These are phyloP conservation scores for Talaromyces adpressus DNA, from an alignment of 495 filamentous ascomycete genomes.

Conservation along the genomic window DNA sequence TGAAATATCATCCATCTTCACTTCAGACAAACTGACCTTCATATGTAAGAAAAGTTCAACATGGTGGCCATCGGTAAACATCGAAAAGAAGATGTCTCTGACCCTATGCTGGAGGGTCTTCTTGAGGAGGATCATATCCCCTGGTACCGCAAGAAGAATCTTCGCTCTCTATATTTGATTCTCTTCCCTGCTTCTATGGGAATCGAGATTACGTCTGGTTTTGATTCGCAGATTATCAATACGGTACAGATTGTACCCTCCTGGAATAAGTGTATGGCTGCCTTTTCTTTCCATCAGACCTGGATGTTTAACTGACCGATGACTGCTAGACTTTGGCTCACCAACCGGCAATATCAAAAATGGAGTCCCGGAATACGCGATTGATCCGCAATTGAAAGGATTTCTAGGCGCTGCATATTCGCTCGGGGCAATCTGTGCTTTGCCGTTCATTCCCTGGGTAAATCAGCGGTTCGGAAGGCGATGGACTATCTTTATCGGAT, in stretches of 20 bases:
- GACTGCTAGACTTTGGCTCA: constrained; percentile 27
- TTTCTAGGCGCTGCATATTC: constrained; percentile 20
- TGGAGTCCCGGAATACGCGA: constrained; percentile 14
- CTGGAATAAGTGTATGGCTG: constrained; percentile 49
- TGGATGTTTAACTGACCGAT: neutral
- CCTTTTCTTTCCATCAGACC: neutral
- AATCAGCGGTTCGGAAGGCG: constrained; percentile 50
- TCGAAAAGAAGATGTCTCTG: constrained; percentile 23
- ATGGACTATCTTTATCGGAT: constrained; percentile 55
- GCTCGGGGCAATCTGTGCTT: constrained; percentile 43
- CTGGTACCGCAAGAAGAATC: constrained; percentile 59
- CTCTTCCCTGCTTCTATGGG: constrained; percentile 63
- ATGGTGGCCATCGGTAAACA: constrained; percentile 23
- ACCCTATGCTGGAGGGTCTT: constrained; percentile 21
- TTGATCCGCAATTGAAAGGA: constrained; percentile 20
- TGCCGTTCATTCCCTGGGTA: constrained; percentile 51
- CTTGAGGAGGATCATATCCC: constrained; percentile 18
- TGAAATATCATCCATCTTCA: neutral
- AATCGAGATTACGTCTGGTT: constrained; percentile 65
- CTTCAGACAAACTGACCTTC: neutral
- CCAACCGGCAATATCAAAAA: constrained; percentile 17
- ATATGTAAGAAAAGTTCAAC: constrained; percentile 6
- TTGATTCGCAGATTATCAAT: constrained; percentile 67
- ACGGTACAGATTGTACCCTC: constrained; percentile 53
- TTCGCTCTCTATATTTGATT: constrained; percentile 52